These are phyloP conservation scores for Fibroporia radiculosa DNA, from an alignment of 768 basidiomycete genomes.

Conservation along the genomic window DNA sequence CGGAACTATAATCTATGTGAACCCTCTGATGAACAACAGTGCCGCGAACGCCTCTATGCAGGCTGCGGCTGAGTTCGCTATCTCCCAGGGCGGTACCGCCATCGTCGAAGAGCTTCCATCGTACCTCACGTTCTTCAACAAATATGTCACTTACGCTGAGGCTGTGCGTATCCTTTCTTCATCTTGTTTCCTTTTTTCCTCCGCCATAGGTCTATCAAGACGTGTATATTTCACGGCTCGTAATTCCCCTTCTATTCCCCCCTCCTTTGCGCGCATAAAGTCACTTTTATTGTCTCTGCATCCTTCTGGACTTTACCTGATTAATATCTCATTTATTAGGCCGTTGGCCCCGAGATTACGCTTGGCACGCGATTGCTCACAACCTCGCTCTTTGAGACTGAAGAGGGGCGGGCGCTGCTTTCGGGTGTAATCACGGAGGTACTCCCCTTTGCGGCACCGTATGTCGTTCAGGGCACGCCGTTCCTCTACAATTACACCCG, in stretches of 20 bases:
- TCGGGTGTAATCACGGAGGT: slow-evolving; percentile 12
- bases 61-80: slow-evolving; percentile 21
- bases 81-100: slow-evolving; percentile 21
- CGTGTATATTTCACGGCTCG: too few species aligned
- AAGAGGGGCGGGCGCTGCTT: slow-evolving; percentile 16
- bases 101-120: slow-evolving; percentile 25
- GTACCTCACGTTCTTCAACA: slow-evolving; percentile 25
- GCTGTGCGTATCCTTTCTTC: too few species aligned
- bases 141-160: slow-evolving; percentile 23
- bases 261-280: background rate
- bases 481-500: slow-evolving; percentile 11
- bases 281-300: background rate
- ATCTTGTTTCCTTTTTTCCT: too few species aligned
- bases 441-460: slow-evolving; percentile 17
- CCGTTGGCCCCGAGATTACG: slow-evolving; percentile 19
- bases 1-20: slow-evolving; percentile 29
- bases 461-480: slow-evolving; percentile 20
- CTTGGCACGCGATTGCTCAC: slow-evolving; percentile 23
- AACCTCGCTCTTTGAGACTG: slow-evolving; percentile 18
- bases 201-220: too few species aligned
- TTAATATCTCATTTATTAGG: slow-evolving; percentile 6
- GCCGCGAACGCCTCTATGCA: slow-evolving; percentile 34
- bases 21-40: slow-evolving; percentile 29
- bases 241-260: too few species aligned
- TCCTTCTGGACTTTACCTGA: too few species aligned